Conservation (phyloP, 345 rosid species). For the Draba incana region DNA sequence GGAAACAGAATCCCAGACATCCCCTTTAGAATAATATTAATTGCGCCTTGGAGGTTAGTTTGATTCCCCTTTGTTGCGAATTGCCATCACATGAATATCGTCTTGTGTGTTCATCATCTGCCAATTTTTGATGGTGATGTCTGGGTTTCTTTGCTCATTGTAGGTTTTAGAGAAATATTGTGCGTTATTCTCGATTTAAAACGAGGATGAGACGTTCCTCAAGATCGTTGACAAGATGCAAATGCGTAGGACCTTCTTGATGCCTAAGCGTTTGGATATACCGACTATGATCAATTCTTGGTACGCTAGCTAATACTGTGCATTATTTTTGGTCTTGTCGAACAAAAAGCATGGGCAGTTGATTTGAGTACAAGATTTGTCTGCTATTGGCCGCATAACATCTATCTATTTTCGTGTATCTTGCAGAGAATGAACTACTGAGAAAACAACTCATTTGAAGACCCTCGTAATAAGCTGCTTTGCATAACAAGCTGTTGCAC, state of each 20-base stretch:
- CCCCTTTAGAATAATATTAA: slow-evolving; percentile 56
- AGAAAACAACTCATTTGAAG: slow-evolving; percentile 45
- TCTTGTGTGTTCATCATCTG: slow-evolving; percentile 1
- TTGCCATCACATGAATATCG: not conserved
- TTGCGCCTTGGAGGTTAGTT: slow-evolving; percentile 52
- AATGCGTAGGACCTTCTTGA: slow-evolving; percentile 55
- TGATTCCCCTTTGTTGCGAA: not conserved
- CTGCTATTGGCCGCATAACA: slow-evolving; percentile 1
- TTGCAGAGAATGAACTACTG: slow-evolving; percentile 61
- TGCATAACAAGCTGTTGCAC: slow-evolving; percentile 64
- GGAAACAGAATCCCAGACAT: slow-evolving; percentile 62
- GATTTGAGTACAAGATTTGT: not conserved
- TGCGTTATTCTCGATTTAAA: too few species aligned
- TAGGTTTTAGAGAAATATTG: slow-evolving; percentile 70
- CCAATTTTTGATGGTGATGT: not conserved
- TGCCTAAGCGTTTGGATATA: slow-evolving; percentile 66
- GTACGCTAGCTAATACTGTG: slow-evolving; percentile 42
- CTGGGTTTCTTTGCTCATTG: slow-evolving; percentile 12
- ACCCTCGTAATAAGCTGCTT: slow-evolving; percentile 58
- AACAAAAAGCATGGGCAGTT: not conserved
- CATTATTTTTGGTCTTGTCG: not conserved
- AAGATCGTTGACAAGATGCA: slow-evolving; percentile 54
- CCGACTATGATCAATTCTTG: slow-evolving; percentile 69
- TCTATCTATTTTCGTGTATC: slow-evolving; percentile 42
- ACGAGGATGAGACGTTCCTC: slow-evolving; percentile 55